Evolutionary conservation across 1,284 basidiomycete genomes (phyloP), one percentile per base, ranked within the genome.

Genomic region (Rhodotorula sp.): DNA sequence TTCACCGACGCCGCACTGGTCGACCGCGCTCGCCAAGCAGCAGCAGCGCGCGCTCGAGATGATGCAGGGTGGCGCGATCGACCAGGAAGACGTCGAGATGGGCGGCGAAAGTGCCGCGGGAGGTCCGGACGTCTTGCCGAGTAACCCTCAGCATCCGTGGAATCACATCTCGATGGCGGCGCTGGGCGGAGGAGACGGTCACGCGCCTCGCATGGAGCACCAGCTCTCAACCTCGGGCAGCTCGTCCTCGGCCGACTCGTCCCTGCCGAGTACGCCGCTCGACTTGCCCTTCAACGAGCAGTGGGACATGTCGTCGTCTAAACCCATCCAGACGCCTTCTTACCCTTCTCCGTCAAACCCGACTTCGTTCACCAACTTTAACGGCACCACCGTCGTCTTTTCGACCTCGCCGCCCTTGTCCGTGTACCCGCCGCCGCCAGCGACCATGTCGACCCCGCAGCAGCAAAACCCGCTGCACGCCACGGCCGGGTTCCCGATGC

Each of bases 41-140:
- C 59, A 61, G n/a, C 69, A 71, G 37, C 51, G 63, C 57, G 60
- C 48, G 1, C 37, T 67, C 51, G 69, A 71, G 56, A 53, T 51
- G 55, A 67, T 71, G 66, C 48, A 59, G 2, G 14, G 42, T 2
- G 59, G 62, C n/a, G 59, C 66, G 12, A 53, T 61, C 30, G 65
- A 70, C n/a, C 29, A 55, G 15, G 62, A 67, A 44, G 69, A 71
- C 55, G 30, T 61, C 69, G 69, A 71, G 24, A 67, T 67, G 66
- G 66, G 42, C 45, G 44, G 14, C n/a, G 66, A 53, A 54, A 37
- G 37, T 10, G 66, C 14, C 30, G 48, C 20, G 30, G 33, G 17
- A 29, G 56, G 33, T 12, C 53, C 60, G 42, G 58, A 56, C 12
- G 17, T 3, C 48, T 18, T 46, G 26, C 26, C 37, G n/a, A 30